Evolutionary conservation across 2,329 filamentous ascomycete species (phyloP).

Genomic region (Calonectria honghensis): DNA sequence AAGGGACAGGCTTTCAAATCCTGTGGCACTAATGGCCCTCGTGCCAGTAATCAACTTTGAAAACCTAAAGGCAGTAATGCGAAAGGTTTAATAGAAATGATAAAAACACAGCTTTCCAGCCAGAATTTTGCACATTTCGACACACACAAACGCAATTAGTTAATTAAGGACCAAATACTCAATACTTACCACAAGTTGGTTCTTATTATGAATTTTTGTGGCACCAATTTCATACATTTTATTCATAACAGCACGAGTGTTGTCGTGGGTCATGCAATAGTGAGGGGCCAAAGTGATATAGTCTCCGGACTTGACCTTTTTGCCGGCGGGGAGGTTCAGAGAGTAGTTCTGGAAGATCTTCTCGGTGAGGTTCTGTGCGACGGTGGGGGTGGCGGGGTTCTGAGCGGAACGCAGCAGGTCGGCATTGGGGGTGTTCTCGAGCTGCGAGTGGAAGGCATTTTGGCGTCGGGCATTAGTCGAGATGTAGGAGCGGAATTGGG

Average conservation of each 20-base stretch:
- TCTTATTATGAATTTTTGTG: slow-evolving; percentile 79
- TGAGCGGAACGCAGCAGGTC: slow-evolving; percentile 51
- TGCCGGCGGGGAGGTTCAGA: slow-evolving; percentile 82
- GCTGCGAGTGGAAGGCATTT: slow-evolving; percentile 60
- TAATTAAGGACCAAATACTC: too few relatives aligned
- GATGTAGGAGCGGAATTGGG: slow-evolving; percentile 45
- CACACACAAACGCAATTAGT: too few relatives aligned
- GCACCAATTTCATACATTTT: slow-evolving; percentile 90
- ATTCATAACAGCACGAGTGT: slow-evolving; percentile 82
- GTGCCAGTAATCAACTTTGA: too few relatives aligned
- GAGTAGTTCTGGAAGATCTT: slow-evolving; percentile 92
- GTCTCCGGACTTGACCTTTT: slow-evolving; percentile 86
- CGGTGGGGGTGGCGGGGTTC: slow-evolving; percentile 69
- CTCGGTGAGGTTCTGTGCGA: slow-evolving; percentile 88
- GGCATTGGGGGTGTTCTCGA: slow-evolving; percentile 68
- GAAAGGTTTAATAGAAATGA: too few relatives aligned
- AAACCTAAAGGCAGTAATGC: too few relatives aligned
- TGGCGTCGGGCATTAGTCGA: slow-evolving; percentile 38
- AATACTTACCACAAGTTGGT: slow-evolving; percentile 71
- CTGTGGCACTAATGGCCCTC: too few relatives aligned
- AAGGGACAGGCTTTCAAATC: too few relatives aligned
- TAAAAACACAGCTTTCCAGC: too few relatives aligned
- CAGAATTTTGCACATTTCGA: too few relatives aligned
- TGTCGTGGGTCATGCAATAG: slow-evolving; percentile 89
- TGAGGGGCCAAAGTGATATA: slow-evolving; percentile 76